A percentile compares a stretch with the other conserved stretches of the same genome.
These are phyloP conservation scores for Coniophora puteana DNA, from an alignment of 1,284 basidiomycete species.

Conservation along the genomic window DNA sequence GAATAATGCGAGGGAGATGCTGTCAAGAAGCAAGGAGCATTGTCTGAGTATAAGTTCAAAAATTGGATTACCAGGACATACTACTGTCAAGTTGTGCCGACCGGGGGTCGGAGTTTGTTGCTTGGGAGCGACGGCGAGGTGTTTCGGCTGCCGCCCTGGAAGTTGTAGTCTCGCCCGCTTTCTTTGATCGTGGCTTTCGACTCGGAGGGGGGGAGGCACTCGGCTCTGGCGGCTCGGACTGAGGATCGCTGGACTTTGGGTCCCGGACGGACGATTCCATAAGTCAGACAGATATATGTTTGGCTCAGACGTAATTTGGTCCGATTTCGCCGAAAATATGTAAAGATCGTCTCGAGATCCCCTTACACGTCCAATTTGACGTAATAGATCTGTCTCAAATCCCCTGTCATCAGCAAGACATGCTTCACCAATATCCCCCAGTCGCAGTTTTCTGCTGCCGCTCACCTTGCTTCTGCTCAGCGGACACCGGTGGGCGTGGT, in stretches of 20 bases:
- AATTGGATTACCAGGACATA: too few relatives aligned
- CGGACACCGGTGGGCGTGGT: too few relatives aligned
- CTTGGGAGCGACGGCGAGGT: slow-evolving; percentile 19
- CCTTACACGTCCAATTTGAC: not conserved
- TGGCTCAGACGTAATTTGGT: slow-evolving; percentile 18
- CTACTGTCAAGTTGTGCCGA: too few relatives aligned
- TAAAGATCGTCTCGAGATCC: not conserved
- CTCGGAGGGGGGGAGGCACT: slow-evolving; percentile 29
- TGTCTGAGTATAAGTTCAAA: too few relatives aligned
- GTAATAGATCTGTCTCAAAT: too few relatives aligned
- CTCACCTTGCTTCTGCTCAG: too few relatives aligned
- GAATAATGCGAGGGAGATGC: too few relatives aligned
- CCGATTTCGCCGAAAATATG: slow-evolving; percentile 30
- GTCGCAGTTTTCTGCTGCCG: too few relatives aligned
- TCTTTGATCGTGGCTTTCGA: slow-evolving; percentile 49
- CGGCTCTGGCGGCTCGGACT: slow-evolving; percentile 43
- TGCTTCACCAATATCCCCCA: too few relatives aligned
- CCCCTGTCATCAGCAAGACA: too few relatives aligned
- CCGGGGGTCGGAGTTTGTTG: too few relatives aligned
- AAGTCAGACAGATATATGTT: slow-evolving; percentile 22
- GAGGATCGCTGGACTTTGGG: slow-evolving; percentile 35
- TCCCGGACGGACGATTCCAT: slow-evolving; percentile 30
- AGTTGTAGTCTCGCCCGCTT: slow-evolving; percentile 30
- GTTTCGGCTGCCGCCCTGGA: slow-evolving; percentile 14
- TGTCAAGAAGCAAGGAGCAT: too few relatives aligned